A percentile compares a stretch with the other conserved stretches of the same genome.
Evolutionary conservation across 495 filamentous ascomycete species (phyloP).

Genomic region (Penicillium lagena): DNA sequence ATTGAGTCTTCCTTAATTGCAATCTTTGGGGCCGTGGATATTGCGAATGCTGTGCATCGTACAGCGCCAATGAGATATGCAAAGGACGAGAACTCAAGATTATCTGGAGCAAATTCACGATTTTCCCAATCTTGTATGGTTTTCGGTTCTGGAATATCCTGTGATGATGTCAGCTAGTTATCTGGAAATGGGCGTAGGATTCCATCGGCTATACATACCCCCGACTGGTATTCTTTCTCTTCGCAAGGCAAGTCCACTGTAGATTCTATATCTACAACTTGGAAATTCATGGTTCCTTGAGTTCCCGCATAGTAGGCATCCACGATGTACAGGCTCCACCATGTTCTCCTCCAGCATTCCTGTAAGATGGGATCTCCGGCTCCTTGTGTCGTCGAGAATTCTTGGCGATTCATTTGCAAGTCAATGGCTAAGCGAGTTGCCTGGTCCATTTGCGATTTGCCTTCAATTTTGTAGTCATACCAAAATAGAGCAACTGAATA

Average conservation of each 20-base stretch:
- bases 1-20: constrained; percentile 16
- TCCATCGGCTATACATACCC: too few species aligned
- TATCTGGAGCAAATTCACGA: constrained; percentile 54
- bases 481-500: constrained; percentile 29
- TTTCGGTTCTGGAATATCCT: constrained; percentile 57
- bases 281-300: constrained; percentile 32
- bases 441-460: constrained; percentile 13
- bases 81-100: constrained; percentile 69
- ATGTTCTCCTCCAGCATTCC: constrained; percentile 31
- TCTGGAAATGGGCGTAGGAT: too few species aligned
- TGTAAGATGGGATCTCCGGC: constrained; percentile 12
- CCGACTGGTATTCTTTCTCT: constrained; percentile 59
- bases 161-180: too few species aligned
- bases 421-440: constrained; percentile 33
- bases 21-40: constrained; percentile 13
- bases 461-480: constrained; percentile 18
- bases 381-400: constrained; percentile 13
- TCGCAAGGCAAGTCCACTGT: constrained; percentile 71
- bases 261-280: constrained; percentile 46
- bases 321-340: constrained; percentile 28
- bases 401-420: constrained; percentile 13
- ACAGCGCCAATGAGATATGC: constrained; percentile 61
- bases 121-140: constrained; percentile 68
- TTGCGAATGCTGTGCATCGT: constrained; percentile 19
- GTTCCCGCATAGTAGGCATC: constrained; percentile 27